phyloP scores from a whole-genome alignment of 106 monocot species.

The Posidonia australis region DNA sequence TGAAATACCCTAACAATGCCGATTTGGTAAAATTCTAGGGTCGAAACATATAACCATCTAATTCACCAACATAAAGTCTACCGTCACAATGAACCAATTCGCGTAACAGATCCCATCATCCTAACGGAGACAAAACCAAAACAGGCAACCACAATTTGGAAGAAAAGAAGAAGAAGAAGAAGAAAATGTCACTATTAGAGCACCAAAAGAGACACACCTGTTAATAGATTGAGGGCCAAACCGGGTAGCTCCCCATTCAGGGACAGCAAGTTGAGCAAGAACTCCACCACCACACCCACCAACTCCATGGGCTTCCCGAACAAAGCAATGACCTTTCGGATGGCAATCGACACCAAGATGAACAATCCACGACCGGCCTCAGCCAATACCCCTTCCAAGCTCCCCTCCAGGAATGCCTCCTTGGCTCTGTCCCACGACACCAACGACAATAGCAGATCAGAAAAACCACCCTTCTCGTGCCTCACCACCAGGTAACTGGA shows the following conservation, averaged over 20 bases:
- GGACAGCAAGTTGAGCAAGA: constrained; percentile 36
- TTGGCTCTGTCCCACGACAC: neutral
- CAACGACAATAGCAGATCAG: neutral
- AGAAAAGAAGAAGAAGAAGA: neutral
- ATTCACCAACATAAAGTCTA: too few species aligned
- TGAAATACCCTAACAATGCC: too few species aligned
- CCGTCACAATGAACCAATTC: too few species aligned
- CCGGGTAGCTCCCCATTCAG: constrained; percentile 30
- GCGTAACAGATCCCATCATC: too few species aligned
- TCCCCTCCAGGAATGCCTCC: neutral
- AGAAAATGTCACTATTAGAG: too few species aligned
- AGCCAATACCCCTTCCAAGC: neutral
- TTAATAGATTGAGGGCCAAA: constrained; percentile 21
- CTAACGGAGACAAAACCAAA: neutral
- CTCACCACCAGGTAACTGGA: neutral
- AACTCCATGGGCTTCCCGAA: constrained; percentile 35
- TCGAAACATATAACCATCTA: too few species aligned
- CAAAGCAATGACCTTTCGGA: constrained; percentile 26
- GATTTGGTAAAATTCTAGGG: neutral
- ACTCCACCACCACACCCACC: constrained; percentile 36
- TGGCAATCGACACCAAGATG: constrained; percentile 27
- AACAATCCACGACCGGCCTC: constrained; percentile 16
- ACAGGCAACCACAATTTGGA: neutral
- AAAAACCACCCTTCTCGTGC: neutral
- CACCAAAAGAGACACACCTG: constrained; percentile 7